Conservation (phyloP, 2,329 filamentous ascomycete genomes). For the Sclerotinia minor region DNA sequence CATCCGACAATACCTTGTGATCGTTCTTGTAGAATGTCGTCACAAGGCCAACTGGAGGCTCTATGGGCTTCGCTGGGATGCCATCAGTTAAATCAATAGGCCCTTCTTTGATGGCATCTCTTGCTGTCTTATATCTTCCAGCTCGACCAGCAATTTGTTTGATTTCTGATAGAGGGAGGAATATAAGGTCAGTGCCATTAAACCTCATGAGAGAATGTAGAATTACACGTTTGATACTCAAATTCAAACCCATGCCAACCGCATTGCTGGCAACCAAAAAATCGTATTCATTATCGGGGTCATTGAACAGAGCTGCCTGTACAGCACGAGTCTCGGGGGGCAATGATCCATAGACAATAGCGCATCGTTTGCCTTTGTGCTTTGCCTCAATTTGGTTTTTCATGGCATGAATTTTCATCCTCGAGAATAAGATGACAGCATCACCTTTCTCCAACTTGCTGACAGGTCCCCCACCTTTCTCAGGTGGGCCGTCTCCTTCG, state of each 20-base stretch:
- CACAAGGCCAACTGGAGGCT: conserved; percentile 62
- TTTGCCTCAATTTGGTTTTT: conserved; percentile 73
- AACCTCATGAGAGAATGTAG: conserved; percentile 79
- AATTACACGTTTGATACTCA: conserved; percentile 87
- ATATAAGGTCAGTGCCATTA: conserved; percentile 57
- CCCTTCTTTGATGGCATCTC: conserved; percentile 49
- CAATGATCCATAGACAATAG: conserved; percentile 88
- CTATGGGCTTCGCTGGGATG: not conserved
- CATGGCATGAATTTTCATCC: conserved; percentile 76
- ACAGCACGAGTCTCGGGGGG: conserved; percentile 91
- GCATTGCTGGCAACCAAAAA: conserved; percentile 92
- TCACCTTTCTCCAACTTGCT: conserved; percentile 69
- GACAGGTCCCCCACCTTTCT: conserved; percentile 22
- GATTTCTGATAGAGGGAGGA: conserved; percentile 72
- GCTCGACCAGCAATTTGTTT: conserved; percentile 96
- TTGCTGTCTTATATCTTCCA: conserved; percentile 77
- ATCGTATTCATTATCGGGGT: conserved; percentile 93
- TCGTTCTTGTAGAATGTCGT: conserved; percentile 76
- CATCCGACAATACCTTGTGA: conserved; percentile 58
- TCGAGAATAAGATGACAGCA: conserved; percentile 83
- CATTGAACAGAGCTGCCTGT: conserved; percentile 91
- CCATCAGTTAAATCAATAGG: conserved; percentile 17
- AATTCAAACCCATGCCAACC: conserved; percentile 94
- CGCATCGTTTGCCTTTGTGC: conserved; percentile 73
- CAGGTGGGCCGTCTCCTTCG: conserved; percentile 46